Percentiles rank a stretch among this genome's conserved stretches.
These are phyloP conservation scores for Volvox reticuliferus DNA, from an alignment of 139 green algal species.

Conservation along the genomic window DNA sequence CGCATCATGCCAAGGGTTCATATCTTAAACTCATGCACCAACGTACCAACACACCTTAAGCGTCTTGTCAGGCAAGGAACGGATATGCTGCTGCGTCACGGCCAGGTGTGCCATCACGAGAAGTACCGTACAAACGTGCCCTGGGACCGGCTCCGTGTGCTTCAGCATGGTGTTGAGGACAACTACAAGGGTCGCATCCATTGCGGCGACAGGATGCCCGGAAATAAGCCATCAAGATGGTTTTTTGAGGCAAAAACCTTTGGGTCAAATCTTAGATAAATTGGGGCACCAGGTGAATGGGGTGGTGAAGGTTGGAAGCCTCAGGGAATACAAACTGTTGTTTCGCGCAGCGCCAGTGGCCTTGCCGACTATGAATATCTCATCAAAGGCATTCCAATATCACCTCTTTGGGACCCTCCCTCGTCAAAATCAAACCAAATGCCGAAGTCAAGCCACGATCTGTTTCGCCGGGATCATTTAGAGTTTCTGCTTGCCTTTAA, in stretches of 20 bases:
- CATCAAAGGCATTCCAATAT: constrained; percentile 54
- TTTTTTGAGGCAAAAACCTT: too few species aligned
- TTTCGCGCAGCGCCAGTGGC: constrained; percentile 22
- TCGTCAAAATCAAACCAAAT: too few species aligned
- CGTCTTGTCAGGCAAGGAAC: constrained; percentile 58
- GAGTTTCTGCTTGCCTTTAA: constrained; percentile 54
- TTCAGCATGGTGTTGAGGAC: constrained; percentile 62
- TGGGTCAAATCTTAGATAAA: too few species aligned
- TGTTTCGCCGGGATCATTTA: too few species aligned
- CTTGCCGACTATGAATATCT: constrained; percentile 31
- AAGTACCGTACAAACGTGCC: constrained; percentile 55
- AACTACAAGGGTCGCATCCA: constrained; percentile 47
- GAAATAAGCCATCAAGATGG: too few species aligned
- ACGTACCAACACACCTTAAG: constrained; percentile 21
- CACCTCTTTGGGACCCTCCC: too few species aligned
- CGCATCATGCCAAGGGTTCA: too few species aligned
- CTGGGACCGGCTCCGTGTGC: constrained; percentile 44
- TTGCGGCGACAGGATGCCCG: too few species aligned
- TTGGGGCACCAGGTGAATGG: too few species aligned
- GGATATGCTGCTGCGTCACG: constrained; percentile 70
- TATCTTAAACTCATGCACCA: too few species aligned
- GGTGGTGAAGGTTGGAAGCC: constrained; percentile 28
- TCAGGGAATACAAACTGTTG: constrained; percentile 93
- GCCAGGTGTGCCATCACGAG: constrained; percentile 77
- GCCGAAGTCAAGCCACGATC: too few species aligned